Evolutionary conservation across 805 yeast genomes (phyloP).

Genomic region (Dipodascus albidus): DNA sequence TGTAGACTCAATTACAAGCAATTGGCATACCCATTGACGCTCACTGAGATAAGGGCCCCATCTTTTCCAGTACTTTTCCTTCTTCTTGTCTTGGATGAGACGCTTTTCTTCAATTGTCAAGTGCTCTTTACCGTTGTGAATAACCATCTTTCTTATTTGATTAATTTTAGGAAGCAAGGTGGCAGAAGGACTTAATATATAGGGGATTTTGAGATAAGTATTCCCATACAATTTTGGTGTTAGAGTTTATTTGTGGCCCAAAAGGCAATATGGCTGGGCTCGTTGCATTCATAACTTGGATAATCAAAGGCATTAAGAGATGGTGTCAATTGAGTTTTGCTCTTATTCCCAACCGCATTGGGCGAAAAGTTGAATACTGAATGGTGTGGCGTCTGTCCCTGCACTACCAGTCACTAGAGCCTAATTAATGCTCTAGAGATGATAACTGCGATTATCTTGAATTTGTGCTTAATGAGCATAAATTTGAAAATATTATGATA

Average conservation of each 20-base stretch:
- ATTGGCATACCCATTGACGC: conserved; percentile 52
- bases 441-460: too few species aligned
- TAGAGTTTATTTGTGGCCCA: background rate
- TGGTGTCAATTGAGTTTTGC: background rate
- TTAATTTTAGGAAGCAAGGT: too few species aligned
- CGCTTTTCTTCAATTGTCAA: conserved; percentile 30
- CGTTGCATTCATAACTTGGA: background rate
- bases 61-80: conserved; percentile 54
- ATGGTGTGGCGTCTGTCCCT: background rate
- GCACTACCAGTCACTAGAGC: too few species aligned
- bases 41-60: conserved; percentile 92
- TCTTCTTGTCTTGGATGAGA: conserved; percentile 29
- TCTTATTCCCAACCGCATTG: too few species aligned
- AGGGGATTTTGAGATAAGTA: background rate
- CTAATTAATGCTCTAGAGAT: too few species aligned
- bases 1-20: background rate
- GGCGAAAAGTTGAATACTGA: background rate
- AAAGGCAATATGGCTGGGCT: background rate
- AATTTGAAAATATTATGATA: too few species aligned
- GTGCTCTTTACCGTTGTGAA: conserved; percentile 15
- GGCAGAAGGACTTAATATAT: background rate
- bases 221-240: background rate
- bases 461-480: too few species aligned
- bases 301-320: background rate
- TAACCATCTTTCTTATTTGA: conserved; percentile 11